Base-by-base conservation (phyloP, 1,139 yeast genomes). In the Pichia terricola region DNA sequence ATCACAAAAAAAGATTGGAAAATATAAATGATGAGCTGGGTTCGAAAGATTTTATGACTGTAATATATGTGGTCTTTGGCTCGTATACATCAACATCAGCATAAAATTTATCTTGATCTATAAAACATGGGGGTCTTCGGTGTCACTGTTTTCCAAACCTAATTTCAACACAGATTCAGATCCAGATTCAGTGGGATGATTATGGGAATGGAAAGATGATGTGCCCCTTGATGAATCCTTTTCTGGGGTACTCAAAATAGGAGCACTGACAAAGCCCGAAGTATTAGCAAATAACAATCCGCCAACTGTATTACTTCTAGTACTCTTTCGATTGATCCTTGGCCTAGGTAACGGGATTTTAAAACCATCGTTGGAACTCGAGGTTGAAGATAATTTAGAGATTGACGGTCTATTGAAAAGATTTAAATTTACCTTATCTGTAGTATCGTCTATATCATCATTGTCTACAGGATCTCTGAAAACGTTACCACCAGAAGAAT, bases 241-340 rank as follows among this genome's bases (percentile, higher is more conserved):
- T 28, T 45, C 48, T 10, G 50, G 48, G 16, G 50, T 45, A 9
- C 41, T 42, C 37, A 39, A 32, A 27, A 40, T 39, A 27, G 44
- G 50, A n/a, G 40, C 46, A 40, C 50, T 45, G n/a, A 35, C 40
- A 34, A 42, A 37, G 16, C 44, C 44, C 7, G 34, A 28, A 28
- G 28, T 32, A 34, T 42, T 45, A 5, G 46, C 39, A 28, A 42
- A 44, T 30, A 45, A 39, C 35, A 52, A 50, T 39, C 54, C 45
- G 22, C 22, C 22, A 22, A 57, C 50, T 3, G 63, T 57, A 38
- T 58, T 54, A 28, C 61, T 53, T 35, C 62, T 49, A 35, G 48
- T 43, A 45, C 56, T 60, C 33, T 30, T 30, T 36, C 53, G 44
- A n/a, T 57, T 57, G 35, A 54, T 42, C 26, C 44, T 42, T 11